Evolutionary conservation across 345 rosid genomes (phyloP).

Genomic region (Citrus glauca): DNA sequence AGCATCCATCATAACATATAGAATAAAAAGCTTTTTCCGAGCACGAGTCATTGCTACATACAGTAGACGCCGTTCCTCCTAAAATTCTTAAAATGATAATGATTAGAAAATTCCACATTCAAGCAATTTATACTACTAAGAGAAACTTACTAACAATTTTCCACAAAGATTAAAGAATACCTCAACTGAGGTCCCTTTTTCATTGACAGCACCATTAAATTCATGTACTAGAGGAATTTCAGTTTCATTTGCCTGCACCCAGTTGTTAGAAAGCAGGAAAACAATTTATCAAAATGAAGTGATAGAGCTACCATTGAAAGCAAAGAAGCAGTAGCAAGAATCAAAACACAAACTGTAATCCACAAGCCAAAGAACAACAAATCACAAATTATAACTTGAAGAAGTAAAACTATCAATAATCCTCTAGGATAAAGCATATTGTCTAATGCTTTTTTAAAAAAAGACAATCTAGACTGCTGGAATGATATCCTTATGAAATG

Average conservation of each 20-base stretch:
- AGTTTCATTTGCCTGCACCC: slow-evolving; percentile 77
- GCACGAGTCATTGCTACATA: slow-evolving; percentile 99
- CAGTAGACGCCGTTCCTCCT: slow-evolving; percentile 91
- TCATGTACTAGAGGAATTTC: slow-evolving; percentile 91
- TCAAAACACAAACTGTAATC: background rate
- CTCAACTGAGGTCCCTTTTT: slow-evolving; percentile 62
- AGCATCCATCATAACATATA: slow-evolving; percentile 74
- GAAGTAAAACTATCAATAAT: background rate
- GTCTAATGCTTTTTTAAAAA: background rate
- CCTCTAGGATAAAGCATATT: background rate
- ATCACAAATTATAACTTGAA: background rate
- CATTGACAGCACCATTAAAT: slow-evolving; percentile 44
- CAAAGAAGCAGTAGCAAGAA: background rate
- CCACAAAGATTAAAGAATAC: slow-evolving; percentile 30
- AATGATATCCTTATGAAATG: background rate
- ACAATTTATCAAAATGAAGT: background rate
- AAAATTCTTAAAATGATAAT: slow-evolving; percentile 16
- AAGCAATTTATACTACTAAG: background rate
- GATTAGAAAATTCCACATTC: background rate
- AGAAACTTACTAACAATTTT: background rate
- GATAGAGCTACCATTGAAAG: background rate
- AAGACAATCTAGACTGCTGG: background rate
- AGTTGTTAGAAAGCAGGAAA: background rate
- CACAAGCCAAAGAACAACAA: background rate
- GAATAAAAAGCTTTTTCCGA: slow-evolving; percentile 70